Evolutionary conservation across 805 yeast genomes (phyloP).

Genomic region (Lachancea sp.): DNA sequence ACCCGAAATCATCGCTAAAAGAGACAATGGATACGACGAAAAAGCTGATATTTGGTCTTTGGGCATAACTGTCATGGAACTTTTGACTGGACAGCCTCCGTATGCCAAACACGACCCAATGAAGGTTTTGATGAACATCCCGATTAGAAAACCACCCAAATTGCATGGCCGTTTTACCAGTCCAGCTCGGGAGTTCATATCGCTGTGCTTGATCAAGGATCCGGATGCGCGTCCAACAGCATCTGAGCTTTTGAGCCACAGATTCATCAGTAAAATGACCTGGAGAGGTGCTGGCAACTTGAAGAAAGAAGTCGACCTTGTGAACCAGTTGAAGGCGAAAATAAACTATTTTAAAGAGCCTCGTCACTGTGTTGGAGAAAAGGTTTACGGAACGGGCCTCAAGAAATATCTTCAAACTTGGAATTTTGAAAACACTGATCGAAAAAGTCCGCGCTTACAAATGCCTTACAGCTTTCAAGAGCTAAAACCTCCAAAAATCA

Average conservation of each 20-base stretch:
- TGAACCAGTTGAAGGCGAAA: slow-evolving; percentile 27
- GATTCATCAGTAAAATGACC: slow-evolving; percentile 41
- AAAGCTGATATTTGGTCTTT: slow-evolving; percentile 95
- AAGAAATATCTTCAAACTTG: slow-evolving; percentile 4
- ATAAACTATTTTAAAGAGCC: slow-evolving; percentile 31
- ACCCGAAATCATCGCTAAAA: slow-evolving; percentile 72
- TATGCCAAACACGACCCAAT: slow-evolving; percentile 64
- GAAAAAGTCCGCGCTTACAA: neutral
- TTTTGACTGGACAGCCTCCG: slow-evolving; percentile 80
- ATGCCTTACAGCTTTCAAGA: neutral
- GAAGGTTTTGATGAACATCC: slow-evolving; percentile 53
- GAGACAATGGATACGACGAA: slow-evolving; percentile 60
- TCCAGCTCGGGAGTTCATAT: slow-evolving; percentile 49
- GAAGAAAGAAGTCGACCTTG: slow-evolving; percentile 35
- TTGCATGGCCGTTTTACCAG: slow-evolving; percentile 28
- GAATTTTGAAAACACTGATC: slow-evolving; percentile 3
- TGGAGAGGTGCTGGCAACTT: slow-evolving; percentile 33
- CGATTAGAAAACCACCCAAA: slow-evolving; percentile 25
- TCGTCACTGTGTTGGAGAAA: slow-evolving; percentile 32
- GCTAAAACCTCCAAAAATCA: neutral
- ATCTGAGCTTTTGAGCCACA: slow-evolving; percentile 43
- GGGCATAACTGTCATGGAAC: slow-evolving; percentile 87
- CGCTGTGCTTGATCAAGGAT: slow-evolving; percentile 58
- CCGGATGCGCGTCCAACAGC: slow-evolving; percentile 65
- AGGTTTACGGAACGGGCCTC: slow-evolving; percentile 22